phyloP scores from a whole-genome alignment of 228 moss, liverwort and hornwort species.

The Sphagnum fallax region DNA sequence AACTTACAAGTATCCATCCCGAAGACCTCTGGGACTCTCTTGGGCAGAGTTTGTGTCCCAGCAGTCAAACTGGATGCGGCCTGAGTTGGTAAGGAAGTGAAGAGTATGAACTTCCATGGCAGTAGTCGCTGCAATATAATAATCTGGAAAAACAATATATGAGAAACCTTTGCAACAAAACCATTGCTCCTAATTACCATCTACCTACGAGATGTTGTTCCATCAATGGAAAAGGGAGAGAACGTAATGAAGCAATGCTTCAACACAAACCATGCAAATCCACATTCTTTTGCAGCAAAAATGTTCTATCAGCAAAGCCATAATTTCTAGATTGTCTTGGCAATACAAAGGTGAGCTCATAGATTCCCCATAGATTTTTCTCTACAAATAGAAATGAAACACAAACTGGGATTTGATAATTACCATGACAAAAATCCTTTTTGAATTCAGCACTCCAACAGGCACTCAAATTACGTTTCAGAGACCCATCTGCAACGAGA shows the following conservation, averaged over 20 bases:
- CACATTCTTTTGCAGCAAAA: too few species aligned
- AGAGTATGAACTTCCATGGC: slow-evolving; percentile 15
- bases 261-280: too few species aligned
- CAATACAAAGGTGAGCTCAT: too few species aligned
- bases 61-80: slow-evolving; percentile 14
- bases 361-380: too few species aligned
- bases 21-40: slow-evolving; percentile 16
- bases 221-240: too few species aligned
- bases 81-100: slow-evolving; percentile 18
- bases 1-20: slow-evolving; percentile 20
- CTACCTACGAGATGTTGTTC: too few species aligned
- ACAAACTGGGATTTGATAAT: neutral
- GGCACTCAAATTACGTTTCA: slow-evolving; percentile 63
- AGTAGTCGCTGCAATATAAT: slow-evolving; percentile 5
- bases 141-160: neutral
- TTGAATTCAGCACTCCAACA: slow-evolving; percentile 59
- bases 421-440: slow-evolving; percentile 76
- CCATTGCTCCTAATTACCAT: too few species aligned
- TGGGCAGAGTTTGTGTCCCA: slow-evolving; percentile 15
- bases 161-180: too few species aligned
- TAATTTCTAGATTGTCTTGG: too few species aligned
- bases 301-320: too few species aligned
- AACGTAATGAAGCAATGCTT: too few species aligned
- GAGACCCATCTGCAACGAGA: slow-evolving; percentile 57
- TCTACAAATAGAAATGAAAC: too few species aligned